A percentile compares a stretch with the other conserved stretches of the same genome.
Evolutionary conservation across 345 rosid genomes (phyloP).

Genomic region (Clarkia xantiana): DNA sequence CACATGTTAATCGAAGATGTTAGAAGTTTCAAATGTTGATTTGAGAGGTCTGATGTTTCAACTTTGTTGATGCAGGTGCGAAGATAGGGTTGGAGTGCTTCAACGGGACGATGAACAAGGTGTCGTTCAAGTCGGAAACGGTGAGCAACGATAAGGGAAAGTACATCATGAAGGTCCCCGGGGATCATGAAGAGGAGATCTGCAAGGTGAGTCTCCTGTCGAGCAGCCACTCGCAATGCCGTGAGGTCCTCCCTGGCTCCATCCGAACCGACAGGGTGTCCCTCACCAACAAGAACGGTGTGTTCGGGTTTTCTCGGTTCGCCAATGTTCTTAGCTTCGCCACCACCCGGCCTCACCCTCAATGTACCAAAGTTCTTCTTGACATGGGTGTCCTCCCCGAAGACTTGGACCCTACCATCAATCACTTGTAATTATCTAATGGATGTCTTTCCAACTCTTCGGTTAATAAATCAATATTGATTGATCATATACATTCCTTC

Average conservation of each 20-base stretch:
- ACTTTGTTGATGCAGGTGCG: conserved; percentile 11
- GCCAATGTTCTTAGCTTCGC: conserved; percentile 8
- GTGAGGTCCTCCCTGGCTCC: conserved; percentile 1
- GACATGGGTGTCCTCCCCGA: conserved; percentile 12
- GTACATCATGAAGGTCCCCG: conserved; percentile 2
- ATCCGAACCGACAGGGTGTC: conserved; percentile 10
- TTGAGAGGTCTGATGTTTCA: no score
- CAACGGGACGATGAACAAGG: conserved; percentile 5
- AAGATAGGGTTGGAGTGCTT: conserved; percentile 8
- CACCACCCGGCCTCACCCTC: not conserved
- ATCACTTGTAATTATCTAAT: no score
- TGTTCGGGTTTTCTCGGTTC: conserved; percentile 4
- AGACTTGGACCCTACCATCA: not conserved
- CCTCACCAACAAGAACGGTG: conserved; percentile 12
- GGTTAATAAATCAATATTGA: no score
- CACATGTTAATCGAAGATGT: no score
- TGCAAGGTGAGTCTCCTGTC: conserved; percentile 6
- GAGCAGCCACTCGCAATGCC: conserved; percentile 12
- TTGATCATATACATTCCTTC: no score
- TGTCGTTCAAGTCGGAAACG: conserved; percentile 1
- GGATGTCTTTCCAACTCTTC: no score
- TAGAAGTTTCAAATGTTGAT: no score
- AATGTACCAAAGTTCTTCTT: conserved; percentile 5
- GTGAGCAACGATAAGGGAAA: conserved; percentile 4
- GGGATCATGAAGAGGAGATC: conserved; percentile 17